Conservation (phyloP, 2,329 filamentous ascomycete species). For the Dactylellina parvicollis region DNA sequence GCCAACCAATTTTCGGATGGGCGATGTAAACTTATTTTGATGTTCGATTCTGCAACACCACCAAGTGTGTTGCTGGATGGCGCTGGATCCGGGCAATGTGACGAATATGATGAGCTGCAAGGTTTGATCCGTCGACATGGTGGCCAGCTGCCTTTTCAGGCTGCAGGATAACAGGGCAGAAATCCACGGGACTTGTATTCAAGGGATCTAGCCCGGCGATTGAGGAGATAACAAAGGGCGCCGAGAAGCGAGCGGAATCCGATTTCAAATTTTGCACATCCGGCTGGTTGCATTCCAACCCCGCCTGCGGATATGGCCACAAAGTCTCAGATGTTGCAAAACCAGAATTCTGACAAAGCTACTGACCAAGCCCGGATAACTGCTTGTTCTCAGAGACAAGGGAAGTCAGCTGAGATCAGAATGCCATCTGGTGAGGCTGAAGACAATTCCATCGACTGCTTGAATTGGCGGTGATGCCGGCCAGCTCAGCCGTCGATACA, state of each 20-base stretch:
- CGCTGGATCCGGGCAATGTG: background rate
- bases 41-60: background rate
- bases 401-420: background rate
- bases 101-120: background rate
- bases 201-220: slow-evolving; percentile 17
- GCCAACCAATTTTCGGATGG: too few species aligned
- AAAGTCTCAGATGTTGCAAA: background rate
- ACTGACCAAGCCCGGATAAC: slow-evolving; percentile 1
- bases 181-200: background rate
- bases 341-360: background rate
- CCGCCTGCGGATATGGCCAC: slow-evolving; percentile 5
- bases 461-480: background rate
- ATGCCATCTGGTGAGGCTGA: background rate
- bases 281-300: slow-evolving; percentile 14
- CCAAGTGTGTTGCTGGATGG: background rate
- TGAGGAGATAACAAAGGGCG: slow-evolving; percentile 11
- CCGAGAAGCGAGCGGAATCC: background rate
- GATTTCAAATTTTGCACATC: slow-evolving; percentile 16
- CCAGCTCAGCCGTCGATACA: slow-evolving; percentile 19
- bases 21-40: too few species aligned
- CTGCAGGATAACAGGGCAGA: background rate
- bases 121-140: slow-evolving; percentile 10
- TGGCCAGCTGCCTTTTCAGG: slow-evolving; percentile 28
- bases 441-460: background rate
- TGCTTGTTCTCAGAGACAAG: slow-evolving; percentile 8